phyloP scores from a whole-genome alignment of 495 filamentous ascomycete genomes.

The Acidiella bohemica region DNA sequence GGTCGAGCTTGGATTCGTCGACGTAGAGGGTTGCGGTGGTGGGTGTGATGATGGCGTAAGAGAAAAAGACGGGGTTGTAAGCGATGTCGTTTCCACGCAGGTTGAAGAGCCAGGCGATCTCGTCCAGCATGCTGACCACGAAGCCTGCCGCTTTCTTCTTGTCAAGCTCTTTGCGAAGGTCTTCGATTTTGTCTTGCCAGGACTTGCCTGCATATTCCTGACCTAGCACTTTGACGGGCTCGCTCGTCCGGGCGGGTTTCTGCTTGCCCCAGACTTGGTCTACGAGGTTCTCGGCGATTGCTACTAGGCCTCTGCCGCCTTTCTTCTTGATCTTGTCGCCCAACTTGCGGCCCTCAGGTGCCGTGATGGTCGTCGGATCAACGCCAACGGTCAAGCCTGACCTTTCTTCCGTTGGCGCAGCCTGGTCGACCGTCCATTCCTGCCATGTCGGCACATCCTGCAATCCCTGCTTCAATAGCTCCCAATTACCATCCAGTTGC shows the following conservation, averaged over 20 bases:
- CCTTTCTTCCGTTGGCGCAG: slow-evolving; percentile 39
- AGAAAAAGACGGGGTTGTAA: slow-evolving; percentile 98
- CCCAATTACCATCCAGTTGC: slow-evolving; percentile 88
- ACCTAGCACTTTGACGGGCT: slow-evolving; percentile 56
- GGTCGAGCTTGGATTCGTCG: slow-evolving; percentile 59
- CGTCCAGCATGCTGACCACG: slow-evolving; percentile 87
- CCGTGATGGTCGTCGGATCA: slow-evolving; percentile 78
- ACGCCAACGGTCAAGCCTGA: slow-evolving; percentile 74
- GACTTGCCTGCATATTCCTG: slow-evolving; percentile 70
- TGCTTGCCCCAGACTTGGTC: slow-evolving; percentile 73
- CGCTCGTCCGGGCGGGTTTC: slow-evolving; percentile 59
- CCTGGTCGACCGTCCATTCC: slow-evolving; percentile 54
- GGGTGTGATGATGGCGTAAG: slow-evolving; percentile 80
- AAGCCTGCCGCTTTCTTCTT: slow-evolving; percentile 83
- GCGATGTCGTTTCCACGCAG: slow-evolving; percentile 91
- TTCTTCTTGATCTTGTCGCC: slow-evolving; percentile 77
- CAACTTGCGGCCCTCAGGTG: slow-evolving; percentile 71
- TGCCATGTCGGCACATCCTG: slow-evolving; percentile 95
- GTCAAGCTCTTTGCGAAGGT: slow-evolving; percentile 80
- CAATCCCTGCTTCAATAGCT: slow-evolving; percentile 79
- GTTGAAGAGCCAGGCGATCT: slow-evolving; percentile 97
- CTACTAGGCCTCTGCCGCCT: slow-evolving; percentile 60
- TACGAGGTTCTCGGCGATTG: slow-evolving; percentile 67
- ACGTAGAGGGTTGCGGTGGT: slow-evolving; percentile 74
- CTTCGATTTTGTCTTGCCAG: slow-evolving; percentile 69